Evolutionary conservation across 305 asterid species (phyloP), one percentile per base, ranked within the genome.

Genomic region (Solanum chacoense): DNA sequence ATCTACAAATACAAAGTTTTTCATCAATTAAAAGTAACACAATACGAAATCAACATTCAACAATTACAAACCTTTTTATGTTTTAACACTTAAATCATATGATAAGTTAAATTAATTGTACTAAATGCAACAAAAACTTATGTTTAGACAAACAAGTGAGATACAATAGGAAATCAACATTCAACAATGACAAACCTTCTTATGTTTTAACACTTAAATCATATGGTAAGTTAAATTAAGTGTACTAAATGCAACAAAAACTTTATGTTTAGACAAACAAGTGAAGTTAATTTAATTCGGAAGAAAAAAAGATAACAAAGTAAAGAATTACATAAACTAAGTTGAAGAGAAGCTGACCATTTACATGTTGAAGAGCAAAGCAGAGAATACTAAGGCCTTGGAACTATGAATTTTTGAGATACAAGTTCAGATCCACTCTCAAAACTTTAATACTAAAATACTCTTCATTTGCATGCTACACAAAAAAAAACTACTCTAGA

Each of bases 391-490:
- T 90, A 89, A 89, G 79, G 89, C 88, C 87, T 90, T 45, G 92
- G 92, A 90, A 90, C 88, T 90, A 91, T 88, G 88, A 92, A 88
- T 76, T 79, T 89, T 90, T 86, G 76, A 91, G 84, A 90, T 89
- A 55, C 91, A 90, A 90, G 89, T 85, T 93, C 89, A 92, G 96
- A 95, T 94, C 96, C 91, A 91, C 84, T 90, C 77, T 34, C 11
- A 69, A 69, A 65, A 40, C 24, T 32, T 79, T 31, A 35, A 31
- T 40, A 65, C 24, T 81, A 76, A 67, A 84, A 72, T 86, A 71
- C 24, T 89, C 31, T 50, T 85, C 78, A 90, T 85, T 89, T 88
- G 90, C 92, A 93, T 93, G 92, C 92, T 88, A 89, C 75, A 71
- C 55, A 85, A 59, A 13, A 63, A 50, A 18, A 14, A 45, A 14